phyloP scores from a whole-genome alignment of 2,329 filamentous ascomycete genomes.

The Neocucurbitaria cava region DNA sequence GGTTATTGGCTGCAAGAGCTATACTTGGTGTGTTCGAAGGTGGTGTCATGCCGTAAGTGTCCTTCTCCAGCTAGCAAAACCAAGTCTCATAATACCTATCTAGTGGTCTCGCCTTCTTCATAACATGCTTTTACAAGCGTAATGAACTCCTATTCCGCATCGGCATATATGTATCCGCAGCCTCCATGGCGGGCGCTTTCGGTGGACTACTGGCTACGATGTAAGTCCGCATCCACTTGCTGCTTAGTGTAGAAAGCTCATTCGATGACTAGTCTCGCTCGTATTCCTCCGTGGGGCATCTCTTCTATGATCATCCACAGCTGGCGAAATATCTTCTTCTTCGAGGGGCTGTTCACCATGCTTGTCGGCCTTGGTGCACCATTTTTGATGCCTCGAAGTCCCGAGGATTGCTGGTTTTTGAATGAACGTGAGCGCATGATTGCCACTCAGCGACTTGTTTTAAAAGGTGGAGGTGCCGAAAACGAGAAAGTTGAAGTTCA shows the following conservation, averaged over 20 bases:
- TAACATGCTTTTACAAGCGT: slow-evolving; percentile 64
- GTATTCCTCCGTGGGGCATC: slow-evolving; percentile 61
- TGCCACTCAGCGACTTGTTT: slow-evolving; percentile 59
- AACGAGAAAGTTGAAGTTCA: slow-evolving; percentile 56
- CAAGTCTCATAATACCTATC: slow-evolving; percentile 3
- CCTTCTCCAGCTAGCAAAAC: background rate
- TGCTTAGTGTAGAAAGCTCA: slow-evolving; percentile 1
- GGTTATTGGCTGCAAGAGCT: slow-evolving; percentile 57
- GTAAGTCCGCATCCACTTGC: slow-evolving; percentile 40
- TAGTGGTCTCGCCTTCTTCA: slow-evolving; percentile 63
- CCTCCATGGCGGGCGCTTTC: slow-evolving; percentile 64
- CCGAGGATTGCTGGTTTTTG: slow-evolving; percentile 58
- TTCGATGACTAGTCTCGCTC: slow-evolving; percentile 31
- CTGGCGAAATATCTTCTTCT: slow-evolving; percentile 64
- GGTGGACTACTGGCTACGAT: slow-evolving; percentile 63
- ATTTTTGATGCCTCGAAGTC: slow-evolving; percentile 60
- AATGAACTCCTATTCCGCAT: slow-evolving; percentile 63
- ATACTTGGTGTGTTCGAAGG: slow-evolving; percentile 64
- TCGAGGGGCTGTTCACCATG: slow-evolving; percentile 65
- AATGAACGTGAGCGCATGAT: slow-evolving; percentile 62
- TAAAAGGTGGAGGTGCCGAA: slow-evolving; percentile 57
- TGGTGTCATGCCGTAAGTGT: slow-evolving; percentile 60
- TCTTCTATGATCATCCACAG: slow-evolving; percentile 54
- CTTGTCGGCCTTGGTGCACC: slow-evolving; percentile 58
- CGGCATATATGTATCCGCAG: slow-evolving; percentile 63